Evolutionary conservation across 345 rosid genomes (phyloP), one percentile per base, ranked within the genome.

Genomic region (Nephelium lappaceum): DNA sequence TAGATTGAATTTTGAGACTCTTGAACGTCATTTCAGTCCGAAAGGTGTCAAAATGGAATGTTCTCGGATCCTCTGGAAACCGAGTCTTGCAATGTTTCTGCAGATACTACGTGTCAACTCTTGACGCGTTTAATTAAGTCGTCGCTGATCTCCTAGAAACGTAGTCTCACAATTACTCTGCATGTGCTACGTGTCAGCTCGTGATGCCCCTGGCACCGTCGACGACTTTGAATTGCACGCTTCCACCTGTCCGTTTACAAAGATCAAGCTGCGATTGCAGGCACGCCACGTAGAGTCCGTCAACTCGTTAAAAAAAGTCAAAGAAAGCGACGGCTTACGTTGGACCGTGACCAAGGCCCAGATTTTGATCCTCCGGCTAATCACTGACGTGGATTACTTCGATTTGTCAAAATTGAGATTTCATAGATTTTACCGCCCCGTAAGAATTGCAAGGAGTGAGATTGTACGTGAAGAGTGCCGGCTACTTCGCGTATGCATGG

Each of bases 211-310:
- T 6, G 49, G 4, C 5, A 4, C 0, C 1, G 1, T 10, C 16
- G 74, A 43, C 14, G 63, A 49, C 36, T 18, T 75, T n/a, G 16
- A 78, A 51, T 42, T 23, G 21, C 31, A 69, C 49, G 71, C 24
- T 5, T 14, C 86, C 82, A 74, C 63, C 53, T 66, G 65, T 76
- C 57, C 11, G 12, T 57, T 23, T 3, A 7, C 10, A 12, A 64
- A 21, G 1, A 10, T 8, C n/a, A 1, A 11, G 18, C 0, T 45
- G 19, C 14, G 19, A 10, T 47, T 24, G 19, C 23, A 58, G 77
- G 73, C 58, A 75, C 21, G 78, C 74, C 79, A 78, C 79, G 74
- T 75, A 24, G 47, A 45, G 8, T 3, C 27, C 36, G 70, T 77
- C 81, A 76, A 73, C 25, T 11, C 12, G 0, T 0, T 24, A 0